Conservation (phyloP, 164 flowering plant genomes). For the Annona squamosa region DNA sequence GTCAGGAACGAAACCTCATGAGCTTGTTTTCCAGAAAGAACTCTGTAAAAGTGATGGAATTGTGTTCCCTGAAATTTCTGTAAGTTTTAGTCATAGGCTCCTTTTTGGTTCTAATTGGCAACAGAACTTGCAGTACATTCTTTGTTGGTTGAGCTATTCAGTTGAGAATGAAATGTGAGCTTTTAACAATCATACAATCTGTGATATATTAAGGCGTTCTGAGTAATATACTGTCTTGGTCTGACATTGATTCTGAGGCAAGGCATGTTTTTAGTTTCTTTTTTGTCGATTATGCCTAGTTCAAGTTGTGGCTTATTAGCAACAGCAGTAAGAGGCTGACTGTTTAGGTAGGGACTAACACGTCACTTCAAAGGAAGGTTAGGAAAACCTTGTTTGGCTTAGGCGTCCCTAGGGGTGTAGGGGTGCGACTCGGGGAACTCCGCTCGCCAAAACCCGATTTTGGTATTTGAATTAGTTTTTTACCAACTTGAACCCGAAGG, state of each 20-base stretch:
- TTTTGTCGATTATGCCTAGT: too few relatives aligned
- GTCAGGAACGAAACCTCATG: slow-evolving; percentile 82
- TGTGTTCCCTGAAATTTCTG: not conserved
- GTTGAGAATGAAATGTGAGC: not conserved
- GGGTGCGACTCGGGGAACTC: too few relatives aligned
- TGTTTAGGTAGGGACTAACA: too few relatives aligned
- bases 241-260: not conserved
- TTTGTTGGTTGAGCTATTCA: not conserved
- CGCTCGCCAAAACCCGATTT: too few relatives aligned
- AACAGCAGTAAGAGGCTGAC: too few relatives aligned
- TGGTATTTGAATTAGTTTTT: too few relatives aligned
- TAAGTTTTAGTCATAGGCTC: not conserved
- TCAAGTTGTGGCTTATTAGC: too few relatives aligned
- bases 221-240: not conserved
- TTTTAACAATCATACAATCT: not conserved
- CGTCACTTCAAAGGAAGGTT: too few relatives aligned
- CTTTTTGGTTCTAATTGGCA: not conserved
- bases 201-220: not conserved
- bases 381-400: too few relatives aligned
- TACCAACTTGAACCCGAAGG: too few relatives aligned
- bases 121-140: not conserved
- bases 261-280: not conserved
- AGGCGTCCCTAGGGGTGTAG: too few relatives aligned
- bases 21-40: slow-evolving; percentile 50
- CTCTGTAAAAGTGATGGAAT: not conserved